phyloP scores from a whole-genome alignment of 345 rosid genomes.

The Eutrema yunnanense region DNA sequence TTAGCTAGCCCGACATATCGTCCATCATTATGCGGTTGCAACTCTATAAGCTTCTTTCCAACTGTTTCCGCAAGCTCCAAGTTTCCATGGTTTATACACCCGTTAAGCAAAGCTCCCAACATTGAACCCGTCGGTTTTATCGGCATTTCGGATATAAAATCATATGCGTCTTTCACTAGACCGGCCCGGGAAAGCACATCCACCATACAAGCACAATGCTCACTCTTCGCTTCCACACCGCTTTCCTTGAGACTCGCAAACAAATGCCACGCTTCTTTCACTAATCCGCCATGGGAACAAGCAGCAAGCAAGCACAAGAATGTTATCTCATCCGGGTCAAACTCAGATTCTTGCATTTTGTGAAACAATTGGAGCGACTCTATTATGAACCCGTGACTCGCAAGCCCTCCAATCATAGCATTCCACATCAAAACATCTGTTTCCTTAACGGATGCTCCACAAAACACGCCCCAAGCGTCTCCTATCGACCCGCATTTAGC shows the following conservation, averaged over 20 bases:
- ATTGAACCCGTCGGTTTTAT: conserved; percentile 58
- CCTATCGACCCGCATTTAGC: conserved; percentile 81
- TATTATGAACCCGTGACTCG: conserved; percentile 60
- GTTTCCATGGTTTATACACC: conserved; percentile 62
- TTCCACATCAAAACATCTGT: conserved; percentile 79
- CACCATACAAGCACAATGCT: conserved; percentile 88
- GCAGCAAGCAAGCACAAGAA: conserved; percentile 69
- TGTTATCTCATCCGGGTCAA: conserved; percentile 72
- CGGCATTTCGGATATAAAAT: conserved; percentile 47
- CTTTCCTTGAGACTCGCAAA: conserved; percentile 38
- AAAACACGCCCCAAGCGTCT: conserved; percentile 60
- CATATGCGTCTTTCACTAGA: conserved; percentile 52
- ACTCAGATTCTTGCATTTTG: conserved; percentile 48
- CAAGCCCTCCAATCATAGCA: conserved; percentile 82
- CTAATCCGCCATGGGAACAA: conserved; percentile 82
- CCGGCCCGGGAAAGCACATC: conserved; percentile 79
- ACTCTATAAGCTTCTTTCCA: conserved; percentile 68
- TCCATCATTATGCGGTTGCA: conserved; percentile 70
- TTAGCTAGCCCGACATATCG: conserved; percentile 67
- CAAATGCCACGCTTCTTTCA: conserved; percentile 60
- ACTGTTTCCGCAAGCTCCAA: conserved; percentile 58
- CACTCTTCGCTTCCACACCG: conserved; percentile 48
- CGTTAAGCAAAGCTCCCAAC: conserved; percentile 69
- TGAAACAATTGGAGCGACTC: conserved; percentile 53
- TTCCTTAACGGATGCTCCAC: conserved; percentile 16